Percentiles rank a stretch among this genome's conserved stretches.
Evolutionary conservation across 768 basidiomycete genomes (phyloP).

Genomic region (Mycena amicta): DNA sequence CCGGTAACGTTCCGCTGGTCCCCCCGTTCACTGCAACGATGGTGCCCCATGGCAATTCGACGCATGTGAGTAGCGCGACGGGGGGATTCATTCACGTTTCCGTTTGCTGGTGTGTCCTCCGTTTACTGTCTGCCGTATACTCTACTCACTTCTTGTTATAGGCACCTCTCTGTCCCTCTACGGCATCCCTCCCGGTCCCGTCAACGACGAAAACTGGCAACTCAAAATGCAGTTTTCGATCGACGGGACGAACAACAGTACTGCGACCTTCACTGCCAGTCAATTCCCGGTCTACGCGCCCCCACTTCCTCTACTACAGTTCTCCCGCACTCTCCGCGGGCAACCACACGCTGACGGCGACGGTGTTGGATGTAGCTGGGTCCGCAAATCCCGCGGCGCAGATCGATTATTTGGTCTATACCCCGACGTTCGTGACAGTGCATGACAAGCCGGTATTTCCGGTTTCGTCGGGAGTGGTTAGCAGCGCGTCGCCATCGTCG

Average conservation of each 20-base stretch:
- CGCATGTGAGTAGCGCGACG: not conserved
- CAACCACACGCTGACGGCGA: too few relatives aligned
- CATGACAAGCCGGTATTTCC: not conserved
- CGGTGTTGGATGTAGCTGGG: not conserved
- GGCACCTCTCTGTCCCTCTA: not conserved
- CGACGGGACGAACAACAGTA: too few relatives aligned
- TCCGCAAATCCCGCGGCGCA: too few relatives aligned
- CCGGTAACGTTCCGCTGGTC: not conserved
- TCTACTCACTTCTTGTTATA: not conserved
- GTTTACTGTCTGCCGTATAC: not conserved
- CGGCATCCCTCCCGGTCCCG: too few relatives aligned
- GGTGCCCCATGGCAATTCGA: constrained; percentile 12
- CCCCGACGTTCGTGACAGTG: not conserved
- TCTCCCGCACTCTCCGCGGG: too few relatives aligned
- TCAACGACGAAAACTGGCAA: too few relatives aligned
- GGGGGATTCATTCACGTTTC: too few relatives aligned
- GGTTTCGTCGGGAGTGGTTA: not conserved
- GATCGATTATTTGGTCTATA: too few relatives aligned
- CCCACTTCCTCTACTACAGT: not conserved
- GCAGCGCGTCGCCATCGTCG: not conserved
- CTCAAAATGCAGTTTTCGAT: too few relatives aligned
- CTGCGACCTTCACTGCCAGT: not conserved
- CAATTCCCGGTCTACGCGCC: not conserved
- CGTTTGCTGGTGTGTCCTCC: not conserved
- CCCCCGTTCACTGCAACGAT: too few relatives aligned